Base-by-base conservation (phyloP, 2,329 filamentous ascomycete genomes). In the Aspergillus alliaceus region DNA sequence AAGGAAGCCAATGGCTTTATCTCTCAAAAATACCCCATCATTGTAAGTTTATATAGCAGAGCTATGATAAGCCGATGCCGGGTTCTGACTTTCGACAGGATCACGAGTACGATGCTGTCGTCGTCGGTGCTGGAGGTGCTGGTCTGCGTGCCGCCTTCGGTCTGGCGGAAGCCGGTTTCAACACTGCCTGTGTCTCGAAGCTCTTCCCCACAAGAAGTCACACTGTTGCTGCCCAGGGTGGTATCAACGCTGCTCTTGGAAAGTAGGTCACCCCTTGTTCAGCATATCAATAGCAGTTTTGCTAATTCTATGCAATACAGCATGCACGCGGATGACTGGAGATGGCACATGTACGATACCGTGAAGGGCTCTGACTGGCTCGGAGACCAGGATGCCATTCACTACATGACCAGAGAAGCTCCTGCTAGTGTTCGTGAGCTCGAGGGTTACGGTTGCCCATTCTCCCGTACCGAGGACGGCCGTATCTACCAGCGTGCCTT, bases 301-400 rank as follows among this genome's bases (percentile, higher is more conserved):
- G 58, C 65, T 69, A 66, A 44, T 68, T 57, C 22, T 40, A 31
- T 40, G 34, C 15, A 42, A 25, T 56, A 64, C 57, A 96, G 96
- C 82, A 97, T 97, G 93, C 92, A 96, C 84, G 86, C 93, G 82
- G 93, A 97, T 72, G 92, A 97, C 81, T 97, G 93, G 93, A 88
- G 92, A 83, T 97, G 93, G 93, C 93, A 97, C 81, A 97, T 97
- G 93, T 97, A 97, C 83, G 93, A 97, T 77, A 97, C 93, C 42
- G 93, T 97, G 75, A 97, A 97, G 84, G 93, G 93, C 65, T 96
- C 91, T 65, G 93, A 97, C 82, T 97, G 93, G 93, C 86, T 97
- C 51, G 93, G 93, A 77, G 93, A 97, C 78, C 93, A 97, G 79
- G 93, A 97, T 75, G 93, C 93, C 64, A 97, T 97, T 73, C 93